Evolutionary conservation across 2,329 filamentous ascomycete species (phyloP).

Genomic region (Fusarium papillatum): DNA sequence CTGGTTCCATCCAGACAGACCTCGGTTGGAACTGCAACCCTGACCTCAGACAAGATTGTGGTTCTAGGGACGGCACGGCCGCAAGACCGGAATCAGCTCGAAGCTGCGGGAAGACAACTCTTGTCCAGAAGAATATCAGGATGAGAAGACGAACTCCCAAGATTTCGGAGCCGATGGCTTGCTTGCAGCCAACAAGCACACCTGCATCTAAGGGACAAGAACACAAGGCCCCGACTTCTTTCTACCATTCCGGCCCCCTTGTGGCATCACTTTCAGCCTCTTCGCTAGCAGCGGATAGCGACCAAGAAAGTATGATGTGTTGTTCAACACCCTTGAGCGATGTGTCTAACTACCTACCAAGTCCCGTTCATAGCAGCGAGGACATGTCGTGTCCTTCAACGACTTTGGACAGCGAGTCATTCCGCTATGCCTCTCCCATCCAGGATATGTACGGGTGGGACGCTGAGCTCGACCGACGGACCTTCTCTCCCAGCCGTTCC

Average conservation of each 20-base stretch:
- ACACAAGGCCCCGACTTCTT: neutral
- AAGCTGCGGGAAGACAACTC: constrained; percentile 26
- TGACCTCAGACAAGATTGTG: constrained; percentile 43
- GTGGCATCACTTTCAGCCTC: constrained; percentile 16
- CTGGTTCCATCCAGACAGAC: constrained; percentile 37
- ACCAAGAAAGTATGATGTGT: constrained; percentile 2
- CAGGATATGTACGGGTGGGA: constrained; percentile 68
- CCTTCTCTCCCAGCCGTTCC: constrained; percentile 13
- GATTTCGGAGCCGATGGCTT: constrained; percentile 11
- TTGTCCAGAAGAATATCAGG: constrained; percentile 42
- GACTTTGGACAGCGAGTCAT: constrained; percentile 25
- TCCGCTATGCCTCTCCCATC: constrained; percentile 30
- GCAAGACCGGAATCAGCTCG: constrained; percentile 54
- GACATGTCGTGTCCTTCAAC: constrained; percentile 21
- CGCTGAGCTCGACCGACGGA: constrained; percentile 53
- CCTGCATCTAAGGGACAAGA: constrained; percentile 15
- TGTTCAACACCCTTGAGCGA: constrained; percentile 42
- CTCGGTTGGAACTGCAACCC: constrained; percentile 34
- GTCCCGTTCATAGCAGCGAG: constrained; percentile 40
- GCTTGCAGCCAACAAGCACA: neutral
- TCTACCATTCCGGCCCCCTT: constrained; percentile 9
- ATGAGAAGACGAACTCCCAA: constrained; percentile 40
- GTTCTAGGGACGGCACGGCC: constrained; percentile 61
- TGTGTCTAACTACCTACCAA: constrained; percentile 56
- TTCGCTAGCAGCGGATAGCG: constrained; percentile 10